phyloP scores from a whole-genome alignment of 1,284 basidiomycete genomes.

The Afroboletus lepidellus region DNA sequence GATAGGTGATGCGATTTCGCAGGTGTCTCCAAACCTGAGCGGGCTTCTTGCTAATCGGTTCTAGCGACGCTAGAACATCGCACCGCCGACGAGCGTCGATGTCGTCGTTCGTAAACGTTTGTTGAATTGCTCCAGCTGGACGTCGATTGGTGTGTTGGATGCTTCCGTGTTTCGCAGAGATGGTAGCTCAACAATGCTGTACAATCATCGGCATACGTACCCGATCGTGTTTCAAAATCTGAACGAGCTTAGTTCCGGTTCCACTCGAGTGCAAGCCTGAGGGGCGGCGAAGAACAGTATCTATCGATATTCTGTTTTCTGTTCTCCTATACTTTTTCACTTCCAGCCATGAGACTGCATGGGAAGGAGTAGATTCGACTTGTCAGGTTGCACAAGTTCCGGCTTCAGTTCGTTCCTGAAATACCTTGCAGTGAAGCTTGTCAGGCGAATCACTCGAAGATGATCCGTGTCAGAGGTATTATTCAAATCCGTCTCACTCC shows the following conservation, averaged over 20 bases:
- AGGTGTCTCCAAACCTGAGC: slow-evolving; percentile 6
- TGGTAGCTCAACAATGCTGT: background rate
- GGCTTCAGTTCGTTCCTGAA: slow-evolving; percentile 2
- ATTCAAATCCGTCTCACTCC: background rate
- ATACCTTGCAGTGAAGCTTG: background rate
- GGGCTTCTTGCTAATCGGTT: background rate
- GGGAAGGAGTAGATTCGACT: background rate
- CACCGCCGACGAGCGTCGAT: slow-evolving; percentile 1
- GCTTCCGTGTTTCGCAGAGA: background rate
- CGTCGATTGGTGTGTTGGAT: slow-evolving; percentile 1
- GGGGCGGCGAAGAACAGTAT: background rate
- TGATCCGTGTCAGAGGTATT: slow-evolving; percentile 13
- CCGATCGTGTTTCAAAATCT: slow-evolving; percentile 10
- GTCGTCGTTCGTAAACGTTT: background rate
- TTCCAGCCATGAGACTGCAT: background rate
- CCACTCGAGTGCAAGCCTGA: too few species aligned
- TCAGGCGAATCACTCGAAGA: background rate
- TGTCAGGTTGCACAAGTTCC: slow-evolving; percentile 2
- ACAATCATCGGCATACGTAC: background rate
- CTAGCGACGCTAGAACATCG: slow-evolving; percentile 2
- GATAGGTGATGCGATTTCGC: background rate
- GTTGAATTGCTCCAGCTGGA: background rate
- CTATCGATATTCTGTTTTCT: background rate
- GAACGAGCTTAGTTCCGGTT: background rate
- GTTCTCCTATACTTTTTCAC: background rate